A percentile compares a stretch with the other conserved stretches of the same genome.
Evolutionary conservation across 2,329 filamentous ascomycete genomes (phyloP).

Genomic region (Fusarium sulawesiense): DNA sequence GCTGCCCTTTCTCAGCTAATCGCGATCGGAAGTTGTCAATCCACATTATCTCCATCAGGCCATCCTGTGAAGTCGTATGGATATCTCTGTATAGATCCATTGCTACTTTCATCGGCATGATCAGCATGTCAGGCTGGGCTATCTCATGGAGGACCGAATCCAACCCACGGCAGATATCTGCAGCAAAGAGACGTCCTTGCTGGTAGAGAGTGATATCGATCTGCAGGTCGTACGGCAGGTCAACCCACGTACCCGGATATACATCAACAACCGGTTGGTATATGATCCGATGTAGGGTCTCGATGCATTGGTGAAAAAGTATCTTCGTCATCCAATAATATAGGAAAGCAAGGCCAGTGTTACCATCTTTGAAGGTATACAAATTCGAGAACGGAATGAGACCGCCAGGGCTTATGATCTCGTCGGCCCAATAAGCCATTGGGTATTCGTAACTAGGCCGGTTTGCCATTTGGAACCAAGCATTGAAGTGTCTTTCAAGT

Average conservation of each 20-base stretch:
- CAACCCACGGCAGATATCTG: slow-evolving; percentile 62
- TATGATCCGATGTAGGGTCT: slow-evolving; percentile 57
- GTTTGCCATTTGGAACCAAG: slow-evolving; percentile 57
- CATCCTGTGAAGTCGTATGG: slow-evolving; percentile 54
- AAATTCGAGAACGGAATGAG: slow-evolving; percentile 58
- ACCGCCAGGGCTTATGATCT: slow-evolving; percentile 45
- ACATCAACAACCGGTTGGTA: slow-evolving; percentile 58
- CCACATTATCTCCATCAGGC: slow-evolving; percentile 60
- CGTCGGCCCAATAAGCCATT: slow-evolving; percentile 56
- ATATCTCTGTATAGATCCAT: slow-evolving; percentile 57
- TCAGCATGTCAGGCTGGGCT: slow-evolving; percentile 60
- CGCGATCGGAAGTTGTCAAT: slow-evolving; percentile 57
- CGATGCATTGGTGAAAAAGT: slow-evolving; percentile 61
- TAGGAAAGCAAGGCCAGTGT: slow-evolving; percentile 60
- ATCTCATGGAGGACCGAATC: slow-evolving; percentile 59
- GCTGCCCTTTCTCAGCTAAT: slow-evolving; percentile 55
- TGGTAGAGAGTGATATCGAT: slow-evolving; percentile 59
- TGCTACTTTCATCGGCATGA: slow-evolving; percentile 57
- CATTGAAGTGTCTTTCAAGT: slow-evolving; percentile 60
- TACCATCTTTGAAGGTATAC: slow-evolving; percentile 58
- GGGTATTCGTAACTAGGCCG: slow-evolving; percentile 45
- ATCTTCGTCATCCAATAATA: slow-evolving; percentile 67
- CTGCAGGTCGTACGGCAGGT: slow-evolving; percentile 53
- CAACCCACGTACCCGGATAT: slow-evolving; percentile 54
- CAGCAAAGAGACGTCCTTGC: slow-evolving; percentile 58